phyloP scores from a whole-genome alignment of 2,329 filamentous ascomycete species.

The Samsoniella hepiali region DNA sequence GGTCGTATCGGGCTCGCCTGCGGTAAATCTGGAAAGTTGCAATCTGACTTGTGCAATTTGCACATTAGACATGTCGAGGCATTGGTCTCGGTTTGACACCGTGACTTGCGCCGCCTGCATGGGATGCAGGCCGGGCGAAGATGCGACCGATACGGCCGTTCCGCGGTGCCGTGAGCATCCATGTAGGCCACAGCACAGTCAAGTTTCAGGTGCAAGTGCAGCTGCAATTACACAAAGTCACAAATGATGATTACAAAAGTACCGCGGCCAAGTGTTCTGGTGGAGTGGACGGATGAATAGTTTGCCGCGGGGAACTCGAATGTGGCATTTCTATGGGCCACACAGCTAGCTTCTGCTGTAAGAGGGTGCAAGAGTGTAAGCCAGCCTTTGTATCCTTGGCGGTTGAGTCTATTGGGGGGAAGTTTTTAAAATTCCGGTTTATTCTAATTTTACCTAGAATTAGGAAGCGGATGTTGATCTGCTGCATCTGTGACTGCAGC shows the following conservation, averaged over 20 bases:
- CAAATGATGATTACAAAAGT: no score
- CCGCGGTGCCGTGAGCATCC: not conserved
- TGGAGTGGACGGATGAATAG: not conserved
- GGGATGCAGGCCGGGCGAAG: conserved; percentile 58
- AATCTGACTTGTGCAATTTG: conserved; percentile 55
- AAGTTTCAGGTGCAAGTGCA: no score
- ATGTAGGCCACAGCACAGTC: not conserved
- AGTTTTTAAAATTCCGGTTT: no score
- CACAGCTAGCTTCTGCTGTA: not conserved
- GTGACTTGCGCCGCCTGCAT: conserved; percentile 58
- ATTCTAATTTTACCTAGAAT: no score
- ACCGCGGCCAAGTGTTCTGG: no score
- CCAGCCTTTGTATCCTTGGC: not conserved
- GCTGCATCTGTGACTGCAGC: no score
- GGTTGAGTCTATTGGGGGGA: no score
- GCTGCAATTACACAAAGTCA: no score
- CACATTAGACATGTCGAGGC: conserved; percentile 55
- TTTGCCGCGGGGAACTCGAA: not conserved
- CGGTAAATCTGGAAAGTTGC: conserved; percentile 44
- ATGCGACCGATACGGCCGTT: conserved; percentile 58
- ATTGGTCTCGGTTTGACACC: conserved; percentile 56
- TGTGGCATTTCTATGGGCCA: not conserved
- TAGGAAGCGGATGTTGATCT: no score
- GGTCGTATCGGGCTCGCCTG: not conserved
- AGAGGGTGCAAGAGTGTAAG: not conserved